A percentile compares a stretch with the other conserved stretches of the same genome.
Evolutionary conservation across 2,329 filamentous ascomycete species (phyloP).

Genomic region (Aspergillus pseudoterreus): DNA sequence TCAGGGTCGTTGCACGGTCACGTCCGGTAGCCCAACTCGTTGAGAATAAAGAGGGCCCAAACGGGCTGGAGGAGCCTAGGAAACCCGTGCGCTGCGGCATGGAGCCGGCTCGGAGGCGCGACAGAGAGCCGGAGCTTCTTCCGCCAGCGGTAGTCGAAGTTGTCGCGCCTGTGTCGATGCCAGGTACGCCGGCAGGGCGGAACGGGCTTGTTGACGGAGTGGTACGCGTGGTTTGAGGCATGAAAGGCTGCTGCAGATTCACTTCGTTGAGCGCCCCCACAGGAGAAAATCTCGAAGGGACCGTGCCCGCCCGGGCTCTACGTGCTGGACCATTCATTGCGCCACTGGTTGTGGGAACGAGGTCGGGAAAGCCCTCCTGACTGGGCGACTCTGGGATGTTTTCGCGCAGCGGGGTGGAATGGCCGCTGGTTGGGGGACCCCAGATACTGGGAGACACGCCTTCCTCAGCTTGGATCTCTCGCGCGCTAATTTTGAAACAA

Average conservation of each 20-base stretch:
- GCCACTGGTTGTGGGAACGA: conserved; percentile 67
- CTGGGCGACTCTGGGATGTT: conserved; percentile 96
- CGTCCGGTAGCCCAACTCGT: conserved; percentile 79
- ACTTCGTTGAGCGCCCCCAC: conserved; percentile 60
- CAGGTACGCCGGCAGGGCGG: conserved; percentile 55
- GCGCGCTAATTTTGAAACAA: conserved; percentile 57
- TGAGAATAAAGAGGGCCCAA: conserved; percentile 83
- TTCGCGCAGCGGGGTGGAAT: conserved; percentile 92
- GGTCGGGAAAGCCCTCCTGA: conserved; percentile 87
- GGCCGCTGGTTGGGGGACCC: conserved; percentile 94
- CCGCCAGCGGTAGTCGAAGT: conserved; percentile 43
- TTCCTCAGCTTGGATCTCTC: conserved; percentile 97
- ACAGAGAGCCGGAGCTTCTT: conserved; percentile 70
- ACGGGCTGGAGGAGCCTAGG: conserved; percentile 59
- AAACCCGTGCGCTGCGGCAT: conserved; percentile 85
- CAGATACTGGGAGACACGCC: conserved; percentile 75
- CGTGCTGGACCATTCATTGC: conserved; percentile 64
- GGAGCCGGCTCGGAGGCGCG: conserved; percentile 83
- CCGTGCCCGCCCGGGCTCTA: conserved; percentile 84
- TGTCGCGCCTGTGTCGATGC: conserved; percentile 38
- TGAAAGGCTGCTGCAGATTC: conserved; percentile 55
- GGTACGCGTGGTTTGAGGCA: conserved; percentile 76
- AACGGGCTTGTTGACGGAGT: conserved; percentile 87
- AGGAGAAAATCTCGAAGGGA: conserved; percentile 91
- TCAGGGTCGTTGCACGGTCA: conserved; percentile 81